Percentiles rank a stretch among this genome's conserved stretches.
phyloP scores from a whole-genome alignment of 2,329 filamentous ascomycete genomes.

The Botrytis aclada region DNA sequence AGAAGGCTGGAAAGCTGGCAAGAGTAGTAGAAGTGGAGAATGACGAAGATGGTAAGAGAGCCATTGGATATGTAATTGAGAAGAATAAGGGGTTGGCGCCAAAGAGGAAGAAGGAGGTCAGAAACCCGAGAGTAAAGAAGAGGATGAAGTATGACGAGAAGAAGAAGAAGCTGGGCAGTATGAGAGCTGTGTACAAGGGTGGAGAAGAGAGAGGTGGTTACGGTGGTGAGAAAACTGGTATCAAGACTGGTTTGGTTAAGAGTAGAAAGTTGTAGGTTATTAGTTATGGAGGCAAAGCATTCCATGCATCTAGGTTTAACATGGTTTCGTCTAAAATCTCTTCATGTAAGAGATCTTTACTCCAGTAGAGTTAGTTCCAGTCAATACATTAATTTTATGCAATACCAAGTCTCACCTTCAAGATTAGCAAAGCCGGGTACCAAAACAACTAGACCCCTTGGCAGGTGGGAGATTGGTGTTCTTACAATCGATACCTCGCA shows the following conservation, averaged over 20 bases:
- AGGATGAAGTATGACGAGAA: constrained; percentile 93
- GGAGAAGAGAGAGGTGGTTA: constrained; percentile 83
- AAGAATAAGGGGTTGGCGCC: constrained; percentile 97
- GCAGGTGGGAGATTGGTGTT: constrained; percentile 7
- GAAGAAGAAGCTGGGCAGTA: constrained; percentile 92
- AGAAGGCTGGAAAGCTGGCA: constrained; percentile 59
- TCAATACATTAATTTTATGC: background rate
- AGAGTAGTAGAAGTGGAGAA: constrained; percentile 65
- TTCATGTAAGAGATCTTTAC: background rate
- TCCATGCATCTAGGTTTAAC: background rate
- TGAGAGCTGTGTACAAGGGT: constrained; percentile 82
- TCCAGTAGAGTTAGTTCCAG: background rate
- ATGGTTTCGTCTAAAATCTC: background rate
- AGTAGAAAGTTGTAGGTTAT: constrained; percentile 68
- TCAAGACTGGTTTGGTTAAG: constrained; percentile 90
- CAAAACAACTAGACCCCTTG: background rate
- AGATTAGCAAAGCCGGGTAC: background rate
- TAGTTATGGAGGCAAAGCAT: background rate
- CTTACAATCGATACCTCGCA: background rate
- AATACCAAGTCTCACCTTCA: background rate
- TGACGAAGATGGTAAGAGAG: constrained; percentile 79
- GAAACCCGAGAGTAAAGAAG: constrained; percentile 98
- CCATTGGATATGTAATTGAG: constrained; percentile 89
- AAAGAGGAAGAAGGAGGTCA: constrained; percentile 85
- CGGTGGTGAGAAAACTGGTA: constrained; percentile 87